These are phyloP conservation scores for Rhizopogon salebrosus DNA, from an alignment of 768 basidiomycete genomes.

Conservation along the genomic window DNA sequence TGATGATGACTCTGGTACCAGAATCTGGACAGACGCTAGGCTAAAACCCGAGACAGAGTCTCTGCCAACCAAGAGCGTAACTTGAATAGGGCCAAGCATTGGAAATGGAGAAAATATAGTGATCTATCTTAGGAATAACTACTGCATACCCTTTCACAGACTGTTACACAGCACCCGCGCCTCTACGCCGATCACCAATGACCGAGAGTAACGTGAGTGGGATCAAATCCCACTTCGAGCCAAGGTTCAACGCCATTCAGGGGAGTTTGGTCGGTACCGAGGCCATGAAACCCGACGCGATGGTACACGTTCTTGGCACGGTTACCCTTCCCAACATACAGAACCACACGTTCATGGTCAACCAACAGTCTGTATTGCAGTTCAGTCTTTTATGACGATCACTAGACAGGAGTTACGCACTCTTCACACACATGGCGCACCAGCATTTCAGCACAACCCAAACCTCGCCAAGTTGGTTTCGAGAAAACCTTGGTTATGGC, in stretches of 20 bases:
- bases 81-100: neutral
- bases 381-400: neutral
- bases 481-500: conserved; percentile 75
- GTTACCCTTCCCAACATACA: conserved; percentile 61
- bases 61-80: neutral
- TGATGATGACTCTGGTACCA: no score
- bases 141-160: no score
- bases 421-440: conserved; percentile 51
- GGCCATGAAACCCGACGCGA: conserved; percentile 63
- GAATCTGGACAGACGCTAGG: no score
- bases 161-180: no score
- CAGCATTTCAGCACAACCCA: conserved; percentile 58
- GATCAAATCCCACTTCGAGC: conserved; percentile 63
- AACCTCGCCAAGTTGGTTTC: conserved; percentile 41
- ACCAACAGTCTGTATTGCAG: conserved; percentile 25
- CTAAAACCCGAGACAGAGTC: no score
- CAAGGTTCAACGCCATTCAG: conserved; percentile 47
- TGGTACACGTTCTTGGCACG: conserved; percentile 49
- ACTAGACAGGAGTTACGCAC: conserved; percentile 29
- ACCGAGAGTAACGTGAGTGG: conserved; percentile 42
- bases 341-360: conserved; percentile 44
- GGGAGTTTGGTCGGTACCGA: conserved; percentile 24
- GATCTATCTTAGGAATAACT: neutral
- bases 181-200: conserved; percentile 54
- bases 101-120: neutral